These are phyloP conservation scores for Juglanconis oblonga DNA, from an alignment of 2,329 filamentous ascomycete genomes.

Conservation along the genomic window DNA sequence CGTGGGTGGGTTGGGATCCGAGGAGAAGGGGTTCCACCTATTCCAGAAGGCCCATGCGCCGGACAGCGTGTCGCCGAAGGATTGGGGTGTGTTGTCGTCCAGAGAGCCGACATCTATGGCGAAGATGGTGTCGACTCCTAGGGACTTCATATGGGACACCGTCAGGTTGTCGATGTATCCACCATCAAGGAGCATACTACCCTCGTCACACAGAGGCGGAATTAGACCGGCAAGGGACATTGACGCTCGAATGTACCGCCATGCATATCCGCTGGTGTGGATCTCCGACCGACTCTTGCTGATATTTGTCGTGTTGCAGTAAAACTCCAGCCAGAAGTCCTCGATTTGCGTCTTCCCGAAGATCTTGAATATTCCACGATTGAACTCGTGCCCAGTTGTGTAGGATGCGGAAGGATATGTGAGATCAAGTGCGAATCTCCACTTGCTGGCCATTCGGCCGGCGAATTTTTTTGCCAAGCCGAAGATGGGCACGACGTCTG, in stretches of 20 bases:
- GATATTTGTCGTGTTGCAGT: slow-evolving; percentile 99
- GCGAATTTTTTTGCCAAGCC: slow-evolving; percentile 96
- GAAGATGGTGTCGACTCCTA: slow-evolving; percentile 92
- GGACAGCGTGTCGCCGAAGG: slow-evolving; percentile 89
- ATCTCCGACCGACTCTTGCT: slow-evolving; percentile 89
- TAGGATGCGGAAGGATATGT: slow-evolving; percentile 97
- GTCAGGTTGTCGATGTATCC: slow-evolving; percentile 98
- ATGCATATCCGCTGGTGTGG: slow-evolving; percentile 94
- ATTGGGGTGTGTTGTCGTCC: slow-evolving; percentile 88
- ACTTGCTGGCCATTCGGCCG: slow-evolving; percentile 97
- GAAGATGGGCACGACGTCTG: slow-evolving; percentile 95
- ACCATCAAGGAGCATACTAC: slow-evolving; percentile 92
- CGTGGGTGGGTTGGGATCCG: slow-evolving; percentile 86
- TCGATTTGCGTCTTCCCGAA: slow-evolving; percentile 97
- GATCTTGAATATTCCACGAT: slow-evolving; percentile 96
- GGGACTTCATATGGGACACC: slow-evolving; percentile 92
- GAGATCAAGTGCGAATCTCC: slow-evolving; percentile 94
- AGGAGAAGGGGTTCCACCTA: slow-evolving; percentile 93
- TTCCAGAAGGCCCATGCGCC: slow-evolving; percentile 95
- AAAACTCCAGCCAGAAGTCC: slow-evolving; percentile 98
- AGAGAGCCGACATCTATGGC: slow-evolving; percentile 91
- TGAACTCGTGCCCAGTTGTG: slow-evolving; percentile 98
- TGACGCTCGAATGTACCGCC: slow-evolving; percentile 92
- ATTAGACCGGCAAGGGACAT: slow-evolving; percentile 94
- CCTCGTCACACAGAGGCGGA: slow-evolving; percentile 93